phyloP scores from a whole-genome alignment of 2,329 filamentous ascomycete species.

The Calonectria hongkongensis region DNA sequence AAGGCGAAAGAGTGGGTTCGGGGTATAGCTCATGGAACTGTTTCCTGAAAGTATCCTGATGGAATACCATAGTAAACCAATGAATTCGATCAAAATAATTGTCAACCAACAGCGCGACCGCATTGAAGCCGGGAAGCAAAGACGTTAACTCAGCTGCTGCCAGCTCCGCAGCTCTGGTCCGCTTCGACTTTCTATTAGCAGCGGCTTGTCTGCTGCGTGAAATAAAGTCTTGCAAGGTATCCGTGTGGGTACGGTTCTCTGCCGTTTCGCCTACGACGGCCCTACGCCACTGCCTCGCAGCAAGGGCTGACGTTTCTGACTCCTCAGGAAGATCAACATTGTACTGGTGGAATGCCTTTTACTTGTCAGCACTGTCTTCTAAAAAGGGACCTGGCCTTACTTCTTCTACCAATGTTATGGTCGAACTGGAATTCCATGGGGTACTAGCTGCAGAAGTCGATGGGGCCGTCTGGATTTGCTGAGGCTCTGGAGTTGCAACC shows the following conservation, averaged over 20 bases:
- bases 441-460: not conserved
- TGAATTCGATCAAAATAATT: conserved; percentile 62
- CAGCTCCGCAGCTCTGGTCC: not conserved
- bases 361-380: not conserved
- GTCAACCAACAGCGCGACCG: conserved; percentile 55
- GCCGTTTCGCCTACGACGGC: not conserved
- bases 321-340: conserved; percentile 39
- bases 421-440: conserved; percentile 24
- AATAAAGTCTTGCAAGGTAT: conserved; percentile 5
- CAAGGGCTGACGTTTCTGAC: conserved; percentile 44
- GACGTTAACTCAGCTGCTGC: conserved; percentile 34
- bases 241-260: not conserved
- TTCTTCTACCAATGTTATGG: conserved; percentile 30
- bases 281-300: conserved; percentile 32
- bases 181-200: conserved; percentile 13
- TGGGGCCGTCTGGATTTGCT: not conserved
- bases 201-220: conserved; percentile 19
- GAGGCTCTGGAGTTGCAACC: not conserved
- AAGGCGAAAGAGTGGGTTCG: not conserved
- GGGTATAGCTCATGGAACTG: conserved; percentile 39
- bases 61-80: conserved; percentile 63
- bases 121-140: conserved; percentile 50
- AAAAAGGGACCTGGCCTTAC: not conserved
- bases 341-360: conserved; percentile 49
- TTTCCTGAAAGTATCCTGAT: conserved; percentile 57